phyloP scores from a whole-genome alignment of 2,329 filamentous ascomycete species.

The Xylariaceae sp. region DNA sequence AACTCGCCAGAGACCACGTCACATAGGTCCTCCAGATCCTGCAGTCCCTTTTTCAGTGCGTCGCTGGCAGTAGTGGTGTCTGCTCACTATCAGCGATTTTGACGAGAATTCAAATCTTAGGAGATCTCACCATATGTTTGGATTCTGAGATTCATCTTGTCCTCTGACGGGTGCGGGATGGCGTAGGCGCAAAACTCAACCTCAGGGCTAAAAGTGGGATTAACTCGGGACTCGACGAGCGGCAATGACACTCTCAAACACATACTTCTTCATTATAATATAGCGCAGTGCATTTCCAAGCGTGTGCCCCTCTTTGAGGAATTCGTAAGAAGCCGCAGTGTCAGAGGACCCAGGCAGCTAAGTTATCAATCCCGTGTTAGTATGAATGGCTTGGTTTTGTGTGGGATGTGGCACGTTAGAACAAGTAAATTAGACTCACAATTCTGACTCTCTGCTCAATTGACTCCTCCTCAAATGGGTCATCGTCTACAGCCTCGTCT shows the following conservation, averaged over 20 bases:
- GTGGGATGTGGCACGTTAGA: background rate
- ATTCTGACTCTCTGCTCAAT: slow-evolving; percentile 59
- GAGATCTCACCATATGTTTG: slow-evolving; percentile 77
- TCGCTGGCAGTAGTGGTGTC: slow-evolving; percentile 77
- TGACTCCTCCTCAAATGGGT: slow-evolving; percentile 40
- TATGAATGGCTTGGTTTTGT: too few species aligned
- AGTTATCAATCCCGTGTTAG: background rate
- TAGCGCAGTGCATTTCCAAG: slow-evolving; percentile 91
- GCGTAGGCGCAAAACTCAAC: slow-evolving; percentile 99
- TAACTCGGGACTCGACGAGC: background rate
- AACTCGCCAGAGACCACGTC: slow-evolving; percentile 94
- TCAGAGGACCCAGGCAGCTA: slow-evolving; percentile 82
- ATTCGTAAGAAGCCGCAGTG: slow-evolving; percentile 91
- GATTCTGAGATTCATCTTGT: slow-evolving; percentile 95
- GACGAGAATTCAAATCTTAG: background rate
- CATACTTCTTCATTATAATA: slow-evolving; percentile 98
- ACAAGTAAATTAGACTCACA: slow-evolving; percentile 40
- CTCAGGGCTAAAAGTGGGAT: slow-evolving; percentile 74
- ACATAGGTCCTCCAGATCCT: slow-evolving; percentile 85
- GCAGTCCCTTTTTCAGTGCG: slow-evolving; percentile 84
- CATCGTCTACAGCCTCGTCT: slow-evolving; percentile 28
- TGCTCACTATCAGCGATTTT: slow-evolving; percentile 29
- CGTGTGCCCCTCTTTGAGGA: slow-evolving; percentile 90
- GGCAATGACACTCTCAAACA: slow-evolving; percentile 7
- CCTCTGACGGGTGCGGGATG: slow-evolving; percentile 92